Percentiles rank a stretch among this genome's conserved stretches.
phyloP scores from a whole-genome alignment of 2,329 filamentous ascomycete species.

The Hypoxylon sp. region DNA sequence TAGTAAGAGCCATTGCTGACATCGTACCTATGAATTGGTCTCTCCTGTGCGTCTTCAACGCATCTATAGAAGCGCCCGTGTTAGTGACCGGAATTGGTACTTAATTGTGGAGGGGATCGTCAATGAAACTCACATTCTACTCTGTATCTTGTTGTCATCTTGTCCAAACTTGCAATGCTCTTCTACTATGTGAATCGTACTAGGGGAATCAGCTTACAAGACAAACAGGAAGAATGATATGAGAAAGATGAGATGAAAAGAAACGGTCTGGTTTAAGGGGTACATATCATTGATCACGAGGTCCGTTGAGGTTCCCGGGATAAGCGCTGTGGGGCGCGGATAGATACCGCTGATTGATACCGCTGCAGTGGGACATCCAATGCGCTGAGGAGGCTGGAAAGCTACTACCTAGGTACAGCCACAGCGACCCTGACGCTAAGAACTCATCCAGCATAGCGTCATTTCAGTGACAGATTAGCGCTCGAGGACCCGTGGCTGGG shows the following conservation, averaged over 20 bases:
- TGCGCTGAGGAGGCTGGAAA: slow-evolving; percentile 27
- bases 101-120: slow-evolving; percentile 20
- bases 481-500: slow-evolving; percentile 15
- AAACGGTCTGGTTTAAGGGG: slow-evolving; percentile 39
- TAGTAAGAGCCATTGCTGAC: slow-evolving; percentile 20
- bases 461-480: slow-evolving; percentile 34
- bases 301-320: slow-evolving; percentile 23
- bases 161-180: slow-evolving; percentile 35
- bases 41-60: slow-evolving; percentile 85
- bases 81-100: slow-evolving; percentile 33
- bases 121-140: slow-evolving; percentile 76
- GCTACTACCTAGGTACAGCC: slow-evolving; percentile 23
- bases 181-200: not conserved
- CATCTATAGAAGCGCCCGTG: slow-evolving; percentile 61
- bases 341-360: slow-evolving; percentile 12
- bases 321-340: slow-evolving; percentile 27
- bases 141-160: slow-evolving; percentile 75
- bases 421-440: slow-evolving; percentile 34
- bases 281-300: slow-evolving; percentile 41
- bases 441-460: slow-evolving; percentile 35
- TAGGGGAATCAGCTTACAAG: slow-evolving; percentile 15
- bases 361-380: slow-evolving; percentile 34
- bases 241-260: slow-evolving; percentile 29
- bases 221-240: slow-evolving; percentile 12
- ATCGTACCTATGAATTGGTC: slow-evolving; percentile 85